Base-by-base conservation (phyloP, 225 moss, liverwort and hornwort species). In the Physcomitrellopsis africana region DNA sequence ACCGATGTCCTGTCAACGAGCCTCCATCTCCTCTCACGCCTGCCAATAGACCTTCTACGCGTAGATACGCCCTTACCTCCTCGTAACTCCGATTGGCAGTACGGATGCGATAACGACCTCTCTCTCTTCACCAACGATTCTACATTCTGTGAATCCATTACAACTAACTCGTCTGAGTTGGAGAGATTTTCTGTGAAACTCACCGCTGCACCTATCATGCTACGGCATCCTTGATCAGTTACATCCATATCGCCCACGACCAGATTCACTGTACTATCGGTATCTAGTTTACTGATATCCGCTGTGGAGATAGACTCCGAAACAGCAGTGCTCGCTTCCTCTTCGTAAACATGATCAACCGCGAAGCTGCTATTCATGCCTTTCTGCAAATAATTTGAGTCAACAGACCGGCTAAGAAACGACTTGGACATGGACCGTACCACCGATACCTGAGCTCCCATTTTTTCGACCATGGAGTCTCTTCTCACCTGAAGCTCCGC, bases 381-480 rank as follows among this genome's bases (percentile, higher is more conserved):
- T 8, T 2, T 55, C 2, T 20, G 11, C 1, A 55, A 17, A 20
- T 49, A 3, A 15, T 55, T 55, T 13, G 55, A 13, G 65, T 6
- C 22, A 13, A 27, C 16, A 27, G 78, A 78, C 83, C 81, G 79
- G 10, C 82, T 85, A 14, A 76, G 73, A 0, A 81, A 61, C 24
- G 83, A 81, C 47, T 70, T 69, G 18, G 86, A 84, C 2, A 86
- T n/a, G 66, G 81, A 82, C 7, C 84, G 81, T 0, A 86, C 86
- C 52, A 78, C 56, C 15, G 84, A 86, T 11, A 84, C 65, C 1
- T 84, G 49, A 1, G 82, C 83, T 15, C 82, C 89, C 51, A 77
- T 80, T 63, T 86, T 82, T 17, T 83, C 78, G 14, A 81, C 86
- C 51, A 89, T 80, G 43, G 51, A 46, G 1, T 82, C 82, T 64